Evolutionary conservation across 179 eudicot species (phyloP), one percentile per base, ranked within the genome.

Genomic region (Camellia oleifera): DNA sequence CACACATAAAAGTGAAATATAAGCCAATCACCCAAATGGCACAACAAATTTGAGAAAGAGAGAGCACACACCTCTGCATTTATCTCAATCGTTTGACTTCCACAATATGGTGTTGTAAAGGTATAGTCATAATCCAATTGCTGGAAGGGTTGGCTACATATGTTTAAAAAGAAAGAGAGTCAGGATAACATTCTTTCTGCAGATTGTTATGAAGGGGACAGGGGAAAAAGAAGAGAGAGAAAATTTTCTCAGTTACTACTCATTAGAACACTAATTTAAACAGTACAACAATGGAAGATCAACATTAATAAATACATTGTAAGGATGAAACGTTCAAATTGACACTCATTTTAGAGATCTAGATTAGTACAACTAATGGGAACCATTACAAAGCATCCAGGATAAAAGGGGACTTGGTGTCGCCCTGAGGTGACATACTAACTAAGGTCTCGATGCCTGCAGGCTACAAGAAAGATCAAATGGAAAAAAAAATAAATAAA

Each of bases 71-170:
- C 94, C 96, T 89, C 84, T 57, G 78, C 50, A 80, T 69, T 82
- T 78, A 69, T 78, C 80, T 94, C 95, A 77, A 86, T 75, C 80
- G 77, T 80, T 88, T 87, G 92, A 84, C 96, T 94, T 78, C 98
- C 98, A 88, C 87, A 82, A 81, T 92, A 96, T 65, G 98, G 99
- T 54, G 99, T 94, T 26, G 98, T 96, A 87, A 96, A 94, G 73
- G 99, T 95, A 83, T 95, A 95, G 84, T 95, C 99, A 85, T 95
- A 95, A 80, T 94, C 97, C 81, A 95, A 88, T 79, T 95, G 86
- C 87, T 92, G 89, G 79, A 87, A 87, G 50, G 97, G 94, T 83
- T 94, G 86, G 87, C 98, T 94, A 90, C 91, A 88, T 52, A 12
- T 61, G 11, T 64, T 58, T 48, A 42, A 78, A 78, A 48, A 63